These are phyloP conservation scores for Chaetothyriales sp. DNA, from an alignment of 2,329 filamentous ascomycete genomes.

Conservation along the genomic window DNA sequence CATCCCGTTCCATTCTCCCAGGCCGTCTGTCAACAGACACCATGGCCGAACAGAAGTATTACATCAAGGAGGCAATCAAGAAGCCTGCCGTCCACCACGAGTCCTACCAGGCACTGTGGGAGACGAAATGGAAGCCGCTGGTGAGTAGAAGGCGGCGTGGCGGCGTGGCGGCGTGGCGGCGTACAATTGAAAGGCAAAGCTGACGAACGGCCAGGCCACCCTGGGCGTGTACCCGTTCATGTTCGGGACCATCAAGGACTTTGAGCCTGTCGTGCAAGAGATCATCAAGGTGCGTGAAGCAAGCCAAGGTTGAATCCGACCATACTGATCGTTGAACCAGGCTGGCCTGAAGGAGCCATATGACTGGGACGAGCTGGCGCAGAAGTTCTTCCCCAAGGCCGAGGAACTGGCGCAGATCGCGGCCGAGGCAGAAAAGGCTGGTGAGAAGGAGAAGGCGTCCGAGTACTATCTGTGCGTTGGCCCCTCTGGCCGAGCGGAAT, in stretches of 20 bases:
- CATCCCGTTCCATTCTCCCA: background rate
- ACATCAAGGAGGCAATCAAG: conserved; percentile 34
- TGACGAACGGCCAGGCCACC: conserved; percentile 28
- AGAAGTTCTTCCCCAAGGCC: conserved; percentile 48
- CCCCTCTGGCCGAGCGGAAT: background rate
- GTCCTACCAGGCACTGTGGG: conserved; percentile 53
- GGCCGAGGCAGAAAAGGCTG: conserved; percentile 35
- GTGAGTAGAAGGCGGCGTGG: conserved; percentile 27
- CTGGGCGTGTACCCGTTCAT: conserved; percentile 63
- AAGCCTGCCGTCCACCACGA: conserved; percentile 43
- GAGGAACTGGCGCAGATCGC: conserved; percentile 42
- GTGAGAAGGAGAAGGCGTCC: conserved; percentile 41
- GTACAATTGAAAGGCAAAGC: background rate
- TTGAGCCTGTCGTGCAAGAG: conserved; percentile 53
- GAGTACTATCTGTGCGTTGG: conserved; percentile 24
- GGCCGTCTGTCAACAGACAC: background rate
- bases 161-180: background rate
- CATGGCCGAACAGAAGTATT: conserved; percentile 10
- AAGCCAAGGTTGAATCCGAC: conserved; percentile 1
- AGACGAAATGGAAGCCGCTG: conserved; percentile 61
- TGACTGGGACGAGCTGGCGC: conserved; percentile 48
- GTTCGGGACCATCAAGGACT: conserved; percentile 55
- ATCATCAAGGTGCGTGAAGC: conserved; percentile 39
- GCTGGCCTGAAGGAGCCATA: conserved; percentile 53
- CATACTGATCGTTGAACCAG: conserved; percentile 18